A percentile compares a stretch with the other conserved stretches of the same genome.
These are phyloP conservation scores for Cordyceps cateniannulata DNA, from an alignment of 2,329 filamentous ascomycete genomes.

Conservation along the genomic window DNA sequence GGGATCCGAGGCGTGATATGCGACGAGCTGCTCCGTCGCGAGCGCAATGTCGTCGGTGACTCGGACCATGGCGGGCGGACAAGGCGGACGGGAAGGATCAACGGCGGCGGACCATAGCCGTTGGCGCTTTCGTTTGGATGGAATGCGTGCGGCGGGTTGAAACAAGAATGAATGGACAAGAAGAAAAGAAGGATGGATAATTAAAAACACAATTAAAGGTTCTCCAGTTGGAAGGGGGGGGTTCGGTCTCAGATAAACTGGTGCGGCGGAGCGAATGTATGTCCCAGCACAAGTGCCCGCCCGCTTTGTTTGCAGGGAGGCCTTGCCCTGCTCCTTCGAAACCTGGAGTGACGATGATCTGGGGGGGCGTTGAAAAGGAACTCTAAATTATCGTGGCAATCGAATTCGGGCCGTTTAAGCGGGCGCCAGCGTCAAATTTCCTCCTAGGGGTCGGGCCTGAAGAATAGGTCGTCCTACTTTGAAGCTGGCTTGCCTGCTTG, in stretches of 20 bases:
- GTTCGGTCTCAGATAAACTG: conserved; percentile 1
- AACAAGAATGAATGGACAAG: neutral
- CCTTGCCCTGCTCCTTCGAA: neutral
- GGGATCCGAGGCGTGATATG: conserved; percentile 85
- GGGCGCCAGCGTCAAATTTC: neutral
- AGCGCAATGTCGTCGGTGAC: conserved; percentile 72
- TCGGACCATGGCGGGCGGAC: conserved; percentile 62
- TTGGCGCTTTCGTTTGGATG: neutral
- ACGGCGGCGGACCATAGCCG: conserved; percentile 22
- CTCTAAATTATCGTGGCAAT: neutral
- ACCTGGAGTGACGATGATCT: neutral
- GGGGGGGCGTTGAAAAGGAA: neutral
- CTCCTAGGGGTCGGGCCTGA: neutral
- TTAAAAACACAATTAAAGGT: neutral
- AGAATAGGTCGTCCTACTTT: neutral
- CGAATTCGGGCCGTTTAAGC: neutral
- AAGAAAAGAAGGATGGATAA: neutral
- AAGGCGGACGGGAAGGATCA: conserved; percentile 8
- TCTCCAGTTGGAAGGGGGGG: neutral
- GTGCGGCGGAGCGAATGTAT: neutral
- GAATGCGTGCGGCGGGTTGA: neutral
- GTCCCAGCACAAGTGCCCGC: neutral
- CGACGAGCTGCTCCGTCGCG: conserved; percentile 72
- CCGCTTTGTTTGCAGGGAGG: neutral
- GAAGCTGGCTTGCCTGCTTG: too few species aligned